Evolutionary conservation across 1,139 yeast genomes (phyloP).

Genomic region (Kurtzmaniella quercitrusa): DNA sequence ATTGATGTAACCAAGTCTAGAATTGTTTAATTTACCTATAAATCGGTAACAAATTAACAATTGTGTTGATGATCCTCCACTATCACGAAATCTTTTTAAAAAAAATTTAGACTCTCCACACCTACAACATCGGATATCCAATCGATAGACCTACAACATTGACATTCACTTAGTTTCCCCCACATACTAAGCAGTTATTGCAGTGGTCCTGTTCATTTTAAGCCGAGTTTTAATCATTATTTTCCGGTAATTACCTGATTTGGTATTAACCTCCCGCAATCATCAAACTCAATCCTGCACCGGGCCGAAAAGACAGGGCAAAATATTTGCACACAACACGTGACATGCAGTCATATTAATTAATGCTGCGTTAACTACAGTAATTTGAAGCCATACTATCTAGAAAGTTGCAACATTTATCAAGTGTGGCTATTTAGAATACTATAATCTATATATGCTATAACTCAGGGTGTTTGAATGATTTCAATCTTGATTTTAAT

Average conservation of each 20-base stretch:
- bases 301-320: constrained; percentile 1
- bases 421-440: constrained; percentile 6
- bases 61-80: too few relatives aligned
- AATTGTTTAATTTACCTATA: too few relatives aligned
- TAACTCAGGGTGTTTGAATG: background rate
- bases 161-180: background rate
- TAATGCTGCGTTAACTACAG: background rate
- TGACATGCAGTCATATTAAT: constrained; percentile 6
- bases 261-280: background rate
- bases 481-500: background rate
- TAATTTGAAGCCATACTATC: background rate
- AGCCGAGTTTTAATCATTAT: too few relatives aligned
- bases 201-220: background rate
- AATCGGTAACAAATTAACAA: too few relatives aligned
- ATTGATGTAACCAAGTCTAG: too few relatives aligned
- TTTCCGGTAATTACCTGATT: background rate
- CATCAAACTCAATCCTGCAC: background rate
- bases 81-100: too few relatives aligned
- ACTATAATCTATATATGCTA: background rate
- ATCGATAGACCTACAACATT: background rate
- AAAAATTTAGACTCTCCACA: background rate
- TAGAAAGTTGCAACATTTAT: background rate
- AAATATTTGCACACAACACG: constrained; percentile 5
- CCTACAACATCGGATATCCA: background rate
- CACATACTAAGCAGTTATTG: background rate